phyloP scores from a whole-genome alignment of 345 rosid genomes.

The Syzygium aqueum region DNA sequence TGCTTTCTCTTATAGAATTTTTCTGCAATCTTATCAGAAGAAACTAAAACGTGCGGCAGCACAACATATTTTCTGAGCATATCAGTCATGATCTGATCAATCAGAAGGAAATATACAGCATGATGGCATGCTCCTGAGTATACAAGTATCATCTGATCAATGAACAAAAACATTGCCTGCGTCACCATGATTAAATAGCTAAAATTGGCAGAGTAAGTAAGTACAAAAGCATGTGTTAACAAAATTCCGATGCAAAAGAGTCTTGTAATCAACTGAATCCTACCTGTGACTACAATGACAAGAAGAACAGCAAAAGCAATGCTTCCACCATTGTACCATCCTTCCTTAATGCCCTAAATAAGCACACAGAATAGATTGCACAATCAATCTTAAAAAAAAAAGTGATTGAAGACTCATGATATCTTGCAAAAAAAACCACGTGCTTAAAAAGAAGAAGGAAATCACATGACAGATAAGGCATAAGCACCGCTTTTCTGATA shows the following conservation, averaged over 20 bases:
- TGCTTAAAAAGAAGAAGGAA: background rate
- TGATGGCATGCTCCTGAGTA: background rate
- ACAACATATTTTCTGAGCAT: background rate
- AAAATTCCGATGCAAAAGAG: background rate
- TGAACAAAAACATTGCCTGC: background rate
- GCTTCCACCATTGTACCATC: slow-evolving; percentile 99
- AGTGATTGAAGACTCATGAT: background rate
- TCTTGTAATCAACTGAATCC: background rate
- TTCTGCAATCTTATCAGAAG: background rate
- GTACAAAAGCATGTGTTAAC: background rate
- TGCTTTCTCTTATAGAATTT: background rate
- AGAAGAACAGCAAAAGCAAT: slow-evolving; percentile 87
- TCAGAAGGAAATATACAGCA: background rate
- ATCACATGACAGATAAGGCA: background rate
- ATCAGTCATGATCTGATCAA: background rate
- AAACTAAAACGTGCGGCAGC: background rate
- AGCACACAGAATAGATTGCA: background rate
- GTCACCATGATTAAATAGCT: fast-evolving
- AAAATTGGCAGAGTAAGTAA: background rate
- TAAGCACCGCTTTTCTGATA: background rate
- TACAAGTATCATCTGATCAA: background rate
- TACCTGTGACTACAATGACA: slow-evolving; percentile 93
- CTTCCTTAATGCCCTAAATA: slow-evolving; percentile 64
- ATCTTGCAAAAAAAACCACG: background rate
- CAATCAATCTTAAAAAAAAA: background rate